These are phyloP conservation scores for Crithidia thermophila DNA, from an alignment of 208 protist species.

Conservation along the genomic window DNA sequence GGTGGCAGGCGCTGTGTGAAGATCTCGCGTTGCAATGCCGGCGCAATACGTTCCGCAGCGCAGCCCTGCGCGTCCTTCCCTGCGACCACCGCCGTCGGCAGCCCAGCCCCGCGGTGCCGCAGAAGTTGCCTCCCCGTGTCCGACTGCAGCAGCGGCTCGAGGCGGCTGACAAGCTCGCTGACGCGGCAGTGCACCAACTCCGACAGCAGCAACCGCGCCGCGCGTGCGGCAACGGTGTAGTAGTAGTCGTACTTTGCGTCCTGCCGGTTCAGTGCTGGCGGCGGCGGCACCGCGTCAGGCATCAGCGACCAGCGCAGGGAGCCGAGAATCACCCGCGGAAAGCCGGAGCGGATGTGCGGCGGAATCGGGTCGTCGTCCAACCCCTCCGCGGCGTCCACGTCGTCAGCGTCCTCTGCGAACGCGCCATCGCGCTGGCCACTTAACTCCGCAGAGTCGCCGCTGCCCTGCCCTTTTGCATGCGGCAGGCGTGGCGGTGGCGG, in stretches of 20 bases:
- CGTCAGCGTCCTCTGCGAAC: neutral
- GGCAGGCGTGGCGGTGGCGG: too few relatives aligned
- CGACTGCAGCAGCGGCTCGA: constrained; percentile 47
- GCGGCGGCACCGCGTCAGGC: constrained; percentile 36
- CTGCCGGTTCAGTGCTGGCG: constrained; percentile 16
- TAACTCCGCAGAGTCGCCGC: neutral
- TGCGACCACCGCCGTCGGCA: neutral
- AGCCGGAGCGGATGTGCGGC: constrained; percentile 24
- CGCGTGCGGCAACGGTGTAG: constrained; percentile 50
- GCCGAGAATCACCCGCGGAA: constrained; percentile 67
- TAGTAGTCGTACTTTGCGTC: constrained; percentile 20
- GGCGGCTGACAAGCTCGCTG: constrained; percentile 64
- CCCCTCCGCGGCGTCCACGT: neutral
- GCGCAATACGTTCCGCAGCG: neutral
- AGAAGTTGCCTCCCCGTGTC: constrained; percentile 5
- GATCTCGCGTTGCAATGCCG: neutral
- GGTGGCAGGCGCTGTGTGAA: constrained; percentile 7
- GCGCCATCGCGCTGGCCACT: neutral
- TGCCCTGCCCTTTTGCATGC: neutral
- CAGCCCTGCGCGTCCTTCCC: neutral
- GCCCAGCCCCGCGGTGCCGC: neutral
- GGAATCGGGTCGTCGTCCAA: neutral
- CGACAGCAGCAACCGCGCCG: constrained; percentile 48
- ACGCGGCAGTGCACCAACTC: constrained; percentile 56
- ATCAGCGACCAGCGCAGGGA: constrained; percentile 71